Percentiles rank a stretch among this genome's conserved stretches.
phyloP scores from a whole-genome alignment of 108 stramenopile genomes.

The Seminavis robusta region DNA sequence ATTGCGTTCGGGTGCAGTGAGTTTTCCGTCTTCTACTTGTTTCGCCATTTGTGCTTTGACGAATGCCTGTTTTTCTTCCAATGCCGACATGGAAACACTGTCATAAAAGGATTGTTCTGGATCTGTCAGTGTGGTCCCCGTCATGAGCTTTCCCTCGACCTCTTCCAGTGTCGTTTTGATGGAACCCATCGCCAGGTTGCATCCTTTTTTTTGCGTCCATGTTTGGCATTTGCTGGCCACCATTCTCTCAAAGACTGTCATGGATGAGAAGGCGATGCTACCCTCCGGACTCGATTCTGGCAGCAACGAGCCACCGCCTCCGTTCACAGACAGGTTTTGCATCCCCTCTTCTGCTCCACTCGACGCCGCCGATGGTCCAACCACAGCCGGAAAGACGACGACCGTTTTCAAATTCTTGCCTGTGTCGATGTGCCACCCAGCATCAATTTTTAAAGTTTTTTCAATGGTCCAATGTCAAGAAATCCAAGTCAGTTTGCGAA shows the following conservation, averaged over 20 bases:
- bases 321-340: constrained; percentile 1
- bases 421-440: too few relatives aligned
- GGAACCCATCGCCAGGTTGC: constrained; percentile 44
- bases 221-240: constrained; percentile 53
- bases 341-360: constrained; percentile 3
- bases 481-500: too few relatives aligned
- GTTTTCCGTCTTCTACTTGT: constrained; percentile 69
- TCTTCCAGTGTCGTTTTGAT: constrained; percentile 39
- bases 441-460: too few relatives aligned
- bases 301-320: constrained; percentile 26
- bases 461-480: too few relatives aligned
- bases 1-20: constrained; percentile 52
- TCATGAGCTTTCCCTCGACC: constrained; percentile 77
- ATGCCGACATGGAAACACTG: constrained; percentile 38
- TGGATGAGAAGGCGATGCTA: constrained; percentile 62
- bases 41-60: constrained; percentile 54
- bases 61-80: constrained; percentile 58
- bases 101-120: constrained; percentile 87
- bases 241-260: constrained; percentile 61
- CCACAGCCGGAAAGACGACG: constrained; percentile 85
- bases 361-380: too few relatives aligned
- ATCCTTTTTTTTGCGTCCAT: constrained; percentile 86
- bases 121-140: constrained; percentile 64
- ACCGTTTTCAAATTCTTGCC: constrained; percentile 94
- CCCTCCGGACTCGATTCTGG: constrained; percentile 62